A percentile compares a stretch with the other conserved stretches of the same genome.
phyloP scores from a whole-genome alignment of 176 grass and related monocot genomes.

The Pontederia paniculata region DNA sequence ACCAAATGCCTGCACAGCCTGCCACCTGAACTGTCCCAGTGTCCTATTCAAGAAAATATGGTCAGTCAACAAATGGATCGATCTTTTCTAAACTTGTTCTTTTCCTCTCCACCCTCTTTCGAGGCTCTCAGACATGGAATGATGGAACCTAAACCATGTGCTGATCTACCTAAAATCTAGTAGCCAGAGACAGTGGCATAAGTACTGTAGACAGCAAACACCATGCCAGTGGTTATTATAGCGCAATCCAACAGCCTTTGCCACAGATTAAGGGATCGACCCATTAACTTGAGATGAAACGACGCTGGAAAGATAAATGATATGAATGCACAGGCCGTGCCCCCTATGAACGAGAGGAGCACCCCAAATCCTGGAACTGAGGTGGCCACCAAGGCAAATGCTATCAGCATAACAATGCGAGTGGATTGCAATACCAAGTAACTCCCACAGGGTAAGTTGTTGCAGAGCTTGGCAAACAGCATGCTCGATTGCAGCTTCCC shows the following conservation, averaged over 20 bases:
- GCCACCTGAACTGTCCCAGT: too few relatives aligned
- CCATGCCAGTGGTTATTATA: slow-evolving; percentile 46
- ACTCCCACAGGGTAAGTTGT: slow-evolving; percentile 7
- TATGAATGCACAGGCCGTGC: slow-evolving; percentile 61
- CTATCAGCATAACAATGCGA: slow-evolving; percentile 31
- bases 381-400: slow-evolving; percentile 48
- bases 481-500: slow-evolving; percentile 38
- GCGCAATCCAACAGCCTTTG: slow-evolving; percentile 32
- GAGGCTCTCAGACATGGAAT: too few relatives aligned
- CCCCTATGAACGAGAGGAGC: slow-evolving; percentile 70
- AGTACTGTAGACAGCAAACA: slow-evolving; percentile 46
- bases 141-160: too few relatives aligned
- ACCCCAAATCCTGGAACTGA: slow-evolving; percentile 59
- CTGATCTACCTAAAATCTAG: background rate
- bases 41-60: too few relatives aligned
- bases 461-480: slow-evolving; percentile 41
- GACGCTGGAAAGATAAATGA: slow-evolving; percentile 65
- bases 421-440: slow-evolving; percentile 42
- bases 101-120: too few relatives aligned
- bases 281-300: slow-evolving; percentile 62
- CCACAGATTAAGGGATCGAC: slow-evolving; percentile 38
- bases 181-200: slow-evolving; percentile 18
- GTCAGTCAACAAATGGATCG: too few relatives aligned
- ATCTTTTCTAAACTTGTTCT: too few relatives aligned
- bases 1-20: too few relatives aligned